Evolutionary conservation across 495 filamentous ascomycete genomes (phyloP), one percentile per base, ranked within the genome.

Genomic region (Trichodelitschia bisporula): DNA sequence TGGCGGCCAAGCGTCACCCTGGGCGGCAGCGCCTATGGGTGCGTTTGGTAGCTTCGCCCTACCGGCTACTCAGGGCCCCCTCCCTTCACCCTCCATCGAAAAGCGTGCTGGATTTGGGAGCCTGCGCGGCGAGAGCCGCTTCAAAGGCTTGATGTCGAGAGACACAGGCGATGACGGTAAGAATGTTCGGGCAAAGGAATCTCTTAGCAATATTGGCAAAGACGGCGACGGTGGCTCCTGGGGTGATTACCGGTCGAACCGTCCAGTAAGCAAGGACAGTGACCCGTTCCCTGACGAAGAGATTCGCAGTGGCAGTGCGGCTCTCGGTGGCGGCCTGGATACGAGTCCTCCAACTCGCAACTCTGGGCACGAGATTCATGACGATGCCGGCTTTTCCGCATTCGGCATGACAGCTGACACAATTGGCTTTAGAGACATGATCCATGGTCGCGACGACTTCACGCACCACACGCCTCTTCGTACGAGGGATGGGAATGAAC

Each of bases 41-140:
- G 66, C 72, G n/a, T 92, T 92, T 51, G 78, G 82, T 8, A 83
- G 63, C 34, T 92, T 91, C 44, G 68, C 68, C 6, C 46, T 82
- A 15, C 61, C 59, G n/a, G 44, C 53, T 10, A 43, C 40, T 17
- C 34, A 47, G 3, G 48, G 49, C 11, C 58, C 56, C 23, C 41
- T 45, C 23, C 36, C 40, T 14, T 63, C 66, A 15, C 62, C 69
- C 11, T 47, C 52, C 20, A 18, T 9, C 14, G 77, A 90, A 32
- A 86, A 80, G 56, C 62, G 66, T 37, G 38, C 64, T 21, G 67
- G 69, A 1, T 66, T 69, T 44, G 72, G 66, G 26, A 75, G 64
- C 38, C 41, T 66, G 15, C 58, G 77, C 19, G 69, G 72, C 9
- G 76, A 80, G 42, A 90, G 78, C 46, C 66, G 79, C 23, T 69